Percentiles rank a stretch among this genome's conserved stretches.
phyloP scores from a whole-genome alignment of 1,284 basidiomycete genomes.

The Tranzscheliella williamsii region DNA sequence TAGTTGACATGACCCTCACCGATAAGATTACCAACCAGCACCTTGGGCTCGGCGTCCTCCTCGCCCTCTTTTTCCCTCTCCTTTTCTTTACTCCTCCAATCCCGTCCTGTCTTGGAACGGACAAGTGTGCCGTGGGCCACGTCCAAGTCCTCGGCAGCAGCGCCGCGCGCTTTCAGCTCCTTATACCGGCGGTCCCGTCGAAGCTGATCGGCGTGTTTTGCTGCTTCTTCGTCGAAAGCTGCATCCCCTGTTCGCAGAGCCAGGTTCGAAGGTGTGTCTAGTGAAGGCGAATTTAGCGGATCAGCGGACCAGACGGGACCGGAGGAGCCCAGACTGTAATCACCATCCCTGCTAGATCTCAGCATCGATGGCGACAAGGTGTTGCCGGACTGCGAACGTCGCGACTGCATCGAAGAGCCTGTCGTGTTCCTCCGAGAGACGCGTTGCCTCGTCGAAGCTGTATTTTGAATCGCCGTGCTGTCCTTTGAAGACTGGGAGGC shows the following conservation, averaged over 20 bases:
- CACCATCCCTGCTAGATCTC: constrained; percentile 37
- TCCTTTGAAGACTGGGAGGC: background rate
- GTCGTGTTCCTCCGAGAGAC: constrained; percentile 44
- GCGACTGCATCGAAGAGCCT: constrained; percentile 31
- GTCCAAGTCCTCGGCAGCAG: constrained; percentile 7
- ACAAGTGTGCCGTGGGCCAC: constrained; percentile 10
- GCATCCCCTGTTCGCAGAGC: constrained; percentile 51
- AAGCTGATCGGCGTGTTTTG: constrained; percentile 53
- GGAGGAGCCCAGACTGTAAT: constrained; percentile 9
- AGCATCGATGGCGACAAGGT: constrained; percentile 11
- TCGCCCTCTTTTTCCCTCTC: constrained; percentile 23
- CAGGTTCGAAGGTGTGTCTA: constrained; percentile 13
- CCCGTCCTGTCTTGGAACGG: constrained; percentile 29
- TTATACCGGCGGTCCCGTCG: constrained; percentile 51
- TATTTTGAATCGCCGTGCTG: too few species aligned
- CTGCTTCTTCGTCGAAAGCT: constrained; percentile 57
- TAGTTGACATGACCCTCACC: constrained; percentile 98
- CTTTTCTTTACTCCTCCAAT: constrained; percentile 22
- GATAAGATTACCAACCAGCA: constrained; percentile 90
- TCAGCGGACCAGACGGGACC: constrained; percentile 16
- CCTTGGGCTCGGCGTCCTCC: constrained; percentile 58
- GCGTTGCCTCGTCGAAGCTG: background rate
- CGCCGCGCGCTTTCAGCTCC: constrained; percentile 39
- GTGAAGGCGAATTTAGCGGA: constrained; percentile 24
- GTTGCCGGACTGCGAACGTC: constrained; percentile 22